phyloP scores from a whole-genome alignment of 805 yeast genomes.

The Saccharomycopsis olivae region DNA sequence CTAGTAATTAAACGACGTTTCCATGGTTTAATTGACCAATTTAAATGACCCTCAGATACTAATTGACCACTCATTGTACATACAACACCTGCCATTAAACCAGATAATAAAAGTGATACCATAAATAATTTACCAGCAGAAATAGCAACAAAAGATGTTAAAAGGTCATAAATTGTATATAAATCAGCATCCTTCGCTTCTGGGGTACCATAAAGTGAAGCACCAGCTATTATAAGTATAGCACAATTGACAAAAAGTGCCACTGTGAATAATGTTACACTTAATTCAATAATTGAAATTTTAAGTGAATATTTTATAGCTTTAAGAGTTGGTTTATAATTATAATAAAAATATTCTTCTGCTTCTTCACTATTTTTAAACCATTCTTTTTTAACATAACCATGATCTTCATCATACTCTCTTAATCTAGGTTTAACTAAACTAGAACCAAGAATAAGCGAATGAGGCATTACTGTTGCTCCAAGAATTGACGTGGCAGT shows the following conservation, averaged over 20 bases:
- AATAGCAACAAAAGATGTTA: constrained; percentile 51
- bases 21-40: constrained; percentile 78
- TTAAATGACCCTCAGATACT: constrained; percentile 82
- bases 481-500: constrained; percentile 78
- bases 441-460: constrained; percentile 79
- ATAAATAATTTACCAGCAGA: constrained; percentile 79
- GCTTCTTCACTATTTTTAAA: constrained; percentile 20
- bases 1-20: constrained; percentile 69
- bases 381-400: constrained; percentile 8
- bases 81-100: constrained; percentile 85
- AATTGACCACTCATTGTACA: constrained; percentile 89
- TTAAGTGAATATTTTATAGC: constrained; percentile 66
- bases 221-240: constrained; percentile 72
- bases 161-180: constrained; percentile 60
- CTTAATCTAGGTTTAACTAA: constrained; percentile 77
- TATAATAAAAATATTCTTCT: constrained; percentile 31
- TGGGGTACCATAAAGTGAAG: constrained; percentile 59
- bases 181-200: constrained; percentile 75
- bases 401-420: constrained; percentile 41
- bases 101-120: constrained; percentile 73
- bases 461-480: constrained; percentile 94
- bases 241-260: constrained; percentile 84
- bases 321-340: constrained; percentile 58
- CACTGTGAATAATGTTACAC: constrained; percentile 59
- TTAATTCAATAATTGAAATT: constrained; percentile 63